These are phyloP conservation scores for Geoglossum glabrum DNA, from an alignment of 495 filamentous ascomycete genomes.

Conservation along the genomic window DNA sequence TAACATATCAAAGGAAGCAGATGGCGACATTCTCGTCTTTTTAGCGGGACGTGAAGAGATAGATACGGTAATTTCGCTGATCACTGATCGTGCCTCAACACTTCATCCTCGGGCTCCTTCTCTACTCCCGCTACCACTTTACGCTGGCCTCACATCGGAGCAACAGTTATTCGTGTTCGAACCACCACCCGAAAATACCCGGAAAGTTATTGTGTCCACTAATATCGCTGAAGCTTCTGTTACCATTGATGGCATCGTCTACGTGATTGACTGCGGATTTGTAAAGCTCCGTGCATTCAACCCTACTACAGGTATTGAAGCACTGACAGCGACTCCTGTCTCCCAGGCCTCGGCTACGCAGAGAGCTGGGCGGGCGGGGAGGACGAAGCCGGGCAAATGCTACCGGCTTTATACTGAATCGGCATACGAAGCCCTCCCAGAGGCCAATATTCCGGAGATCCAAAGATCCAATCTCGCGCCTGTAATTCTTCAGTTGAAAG, in stretches of 20 bases:
- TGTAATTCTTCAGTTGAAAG: constrained; percentile 81
- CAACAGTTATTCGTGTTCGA: constrained; percentile 91
- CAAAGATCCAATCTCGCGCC: constrained; percentile 86
- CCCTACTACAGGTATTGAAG: constrained; percentile 73
- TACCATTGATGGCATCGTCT: constrained; percentile 84
- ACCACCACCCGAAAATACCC: constrained; percentile 57
- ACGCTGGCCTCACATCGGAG: constrained; percentile 72
- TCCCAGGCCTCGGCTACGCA: constrained; percentile 89
- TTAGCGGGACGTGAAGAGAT: constrained; percentile 91
- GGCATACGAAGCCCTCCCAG: constrained; percentile 45
- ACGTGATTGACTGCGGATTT: constrained; percentile 82
- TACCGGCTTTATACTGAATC: constrained; percentile 81
- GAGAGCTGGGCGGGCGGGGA: constrained; percentile 75
- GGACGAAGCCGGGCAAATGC: constrained; percentile 87
- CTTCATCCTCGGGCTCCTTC: constrained; percentile 50
- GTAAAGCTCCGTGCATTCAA: constrained; percentile 85
- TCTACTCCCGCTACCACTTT: constrained; percentile 64
- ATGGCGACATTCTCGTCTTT: constrained; percentile 84
- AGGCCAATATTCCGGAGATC: constrained; percentile 71
- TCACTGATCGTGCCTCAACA: constrained; percentile 56
- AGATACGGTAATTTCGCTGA: constrained; percentile 53
- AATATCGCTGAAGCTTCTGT: constrained; percentile 94
- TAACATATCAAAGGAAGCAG: constrained; percentile 14
- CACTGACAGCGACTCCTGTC: constrained; percentile 66
- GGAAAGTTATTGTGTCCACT: constrained; percentile 86